Base-by-base conservation (phyloP, 169 alveolate species). In the Eimeria brunetti region DNA sequence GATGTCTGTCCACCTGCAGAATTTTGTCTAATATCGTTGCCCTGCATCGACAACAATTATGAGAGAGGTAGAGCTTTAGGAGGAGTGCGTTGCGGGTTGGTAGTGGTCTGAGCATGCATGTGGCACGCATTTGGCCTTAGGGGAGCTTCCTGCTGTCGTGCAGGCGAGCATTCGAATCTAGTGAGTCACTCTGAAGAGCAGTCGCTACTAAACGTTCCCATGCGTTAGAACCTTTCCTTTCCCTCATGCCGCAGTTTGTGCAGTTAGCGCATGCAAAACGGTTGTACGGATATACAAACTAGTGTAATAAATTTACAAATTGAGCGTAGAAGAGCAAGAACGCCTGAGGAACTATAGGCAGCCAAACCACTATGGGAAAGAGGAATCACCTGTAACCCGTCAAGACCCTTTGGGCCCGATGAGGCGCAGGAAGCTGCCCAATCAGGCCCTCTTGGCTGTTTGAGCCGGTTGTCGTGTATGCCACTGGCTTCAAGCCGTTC, bases 351-450 rank as follows among this genome's bases (percentile, higher is more conserved):
- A 33, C 16, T 1, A 73, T 16, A 20, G 36, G 51, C 41, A 73
- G 30, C 33, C 51, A 8, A 33, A 38, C 56, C 53, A 73, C 22
- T 36, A 38, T 44, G 36, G 46, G 49, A 27, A 27, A 6, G 18
- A 69, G 41, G 49, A 60, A 20, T 58, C 67, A 86, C 92, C 92
- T 86, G 92, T 20, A 62, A 30, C 14, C 81, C 80, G 51, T 86
- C 81, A 3, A 41, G 83, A 20, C 27, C 64, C 44, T 86, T 86
- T 38, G 92, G 73, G 30, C 60, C 83, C 6, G 92, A 86, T 38
- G 92, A 86, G 7, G 92, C 92, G 33, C 60, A 86, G 78, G 81
- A 58, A 62, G 92, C 92, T 62, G 92, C 81, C 92, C 92, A 86
- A 36, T 86, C 92, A 22, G 92, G 64, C 18, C 83, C 92, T 30